A percentile compares a stretch with the other conserved stretches of the same genome.
phyloP scores from a whole-genome alignment of 352 stramenopile genomes.

The Phytopythium montanum region DNA sequence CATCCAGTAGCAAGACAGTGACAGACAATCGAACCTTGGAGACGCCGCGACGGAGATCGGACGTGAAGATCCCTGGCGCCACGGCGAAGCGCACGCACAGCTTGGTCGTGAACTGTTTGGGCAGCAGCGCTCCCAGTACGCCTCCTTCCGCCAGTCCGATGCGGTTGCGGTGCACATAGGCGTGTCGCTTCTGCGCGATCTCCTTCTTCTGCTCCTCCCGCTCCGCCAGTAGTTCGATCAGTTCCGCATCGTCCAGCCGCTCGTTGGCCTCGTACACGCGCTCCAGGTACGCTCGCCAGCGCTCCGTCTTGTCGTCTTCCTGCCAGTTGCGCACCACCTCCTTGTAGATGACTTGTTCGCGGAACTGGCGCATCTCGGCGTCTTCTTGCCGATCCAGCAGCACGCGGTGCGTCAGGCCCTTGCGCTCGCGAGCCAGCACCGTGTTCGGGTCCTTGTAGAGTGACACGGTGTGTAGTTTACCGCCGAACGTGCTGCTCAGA shows the following conservation, averaged over 20 bases:
- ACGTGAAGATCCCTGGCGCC: conserved; percentile 71
- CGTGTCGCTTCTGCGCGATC: conserved; percentile 39
- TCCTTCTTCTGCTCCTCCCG: conserved; percentile 29
- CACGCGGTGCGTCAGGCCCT: conserved; percentile 51
- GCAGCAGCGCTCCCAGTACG: conserved; percentile 45
- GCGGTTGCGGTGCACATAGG: conserved; percentile 51
- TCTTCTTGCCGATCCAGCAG: conserved; percentile 52
- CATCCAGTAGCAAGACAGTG: not conserved
- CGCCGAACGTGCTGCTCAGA: conserved; percentile 75
- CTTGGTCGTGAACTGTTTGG: conserved; percentile 76
- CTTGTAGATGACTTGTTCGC: conserved; percentile 71
- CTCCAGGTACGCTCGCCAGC: conserved; percentile 58
- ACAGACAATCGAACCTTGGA: conserved; percentile 43
- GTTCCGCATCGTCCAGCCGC: not conserved
- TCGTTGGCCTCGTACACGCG: conserved; percentile 53
- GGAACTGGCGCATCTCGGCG: conserved; percentile 53
- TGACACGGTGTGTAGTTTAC: conserved; percentile 75
- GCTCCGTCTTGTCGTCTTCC: conserved; percentile 38
- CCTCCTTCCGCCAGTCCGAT: conserved; percentile 30
- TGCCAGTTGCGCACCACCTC: conserved; percentile 57
- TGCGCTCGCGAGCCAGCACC: conserved; percentile 43
- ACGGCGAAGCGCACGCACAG: conserved; percentile 69
- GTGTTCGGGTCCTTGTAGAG: conserved; percentile 71
- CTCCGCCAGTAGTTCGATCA: conserved; percentile 31
- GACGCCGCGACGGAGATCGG: conserved; percentile 59